These are phyloP conservation scores for Flaveria trinervia DNA, from an alignment of 129 eudicot species.

Conservation along the genomic window DNA sequence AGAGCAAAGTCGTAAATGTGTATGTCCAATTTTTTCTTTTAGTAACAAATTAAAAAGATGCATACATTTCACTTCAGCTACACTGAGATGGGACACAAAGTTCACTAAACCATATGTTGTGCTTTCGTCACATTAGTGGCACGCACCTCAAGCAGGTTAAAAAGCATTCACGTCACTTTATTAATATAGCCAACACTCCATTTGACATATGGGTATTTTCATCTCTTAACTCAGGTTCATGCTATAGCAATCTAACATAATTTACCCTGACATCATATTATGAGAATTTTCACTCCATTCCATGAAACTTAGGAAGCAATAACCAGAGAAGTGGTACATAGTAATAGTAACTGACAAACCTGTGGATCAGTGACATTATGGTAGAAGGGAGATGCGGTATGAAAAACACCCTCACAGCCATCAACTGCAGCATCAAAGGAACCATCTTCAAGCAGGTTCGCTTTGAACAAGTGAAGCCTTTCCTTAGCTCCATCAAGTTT, in stretches of 20 bases:
- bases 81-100: too few relatives aligned
- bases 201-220: background rate
- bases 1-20: too few relatives aligned
- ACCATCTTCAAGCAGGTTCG: conserved; percentile 45
- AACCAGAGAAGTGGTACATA: background rate
- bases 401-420: conserved; percentile 54
- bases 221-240: background rate
- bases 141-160: too few relatives aligned
- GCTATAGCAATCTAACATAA: background rate
- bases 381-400: conserved; percentile 50
- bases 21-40: too few relatives aligned
- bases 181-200: background rate
- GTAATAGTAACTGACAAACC: conserved; percentile 20
- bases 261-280: too few relatives aligned
- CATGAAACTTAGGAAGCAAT: background rate
- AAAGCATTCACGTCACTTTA: too few relatives aligned
- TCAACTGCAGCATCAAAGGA: conserved; percentile 48
- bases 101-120: background rate
- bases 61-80: too few relatives aligned
- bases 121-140: background rate
- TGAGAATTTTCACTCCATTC: too few relatives aligned
- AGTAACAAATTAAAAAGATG: too few relatives aligned
- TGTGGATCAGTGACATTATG: conserved; percentile 44
- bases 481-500: conserved; percentile 77
- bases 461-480: conserved; percentile 53